These are phyloP conservation scores for Linaria vulgaris DNA, from an alignment of 257 asterid genomes.

Conservation along the genomic window DNA sequence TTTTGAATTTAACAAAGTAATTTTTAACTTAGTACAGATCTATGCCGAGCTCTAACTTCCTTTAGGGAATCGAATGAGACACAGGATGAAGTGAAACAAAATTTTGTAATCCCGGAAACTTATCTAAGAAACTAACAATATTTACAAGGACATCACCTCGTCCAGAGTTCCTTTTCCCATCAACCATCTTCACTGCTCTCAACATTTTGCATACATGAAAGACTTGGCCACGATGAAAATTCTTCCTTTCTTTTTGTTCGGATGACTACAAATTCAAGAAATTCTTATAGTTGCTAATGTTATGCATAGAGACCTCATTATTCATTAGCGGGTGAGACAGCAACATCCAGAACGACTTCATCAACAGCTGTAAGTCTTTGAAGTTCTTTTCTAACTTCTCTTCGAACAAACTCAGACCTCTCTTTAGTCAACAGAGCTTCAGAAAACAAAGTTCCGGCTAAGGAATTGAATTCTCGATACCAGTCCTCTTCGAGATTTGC, in stretches of 20 bases:
- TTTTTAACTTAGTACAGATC: neutral
- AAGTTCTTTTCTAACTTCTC: slow-evolving; percentile 49
- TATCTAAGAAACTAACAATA: slow-evolving; percentile 19
- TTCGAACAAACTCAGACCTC: slow-evolving; percentile 52
- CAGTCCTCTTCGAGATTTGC: slow-evolving; percentile 39
- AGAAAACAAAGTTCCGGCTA: slow-evolving; percentile 50
- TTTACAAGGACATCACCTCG: slow-evolving; percentile 30
- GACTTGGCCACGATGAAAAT: neutral
- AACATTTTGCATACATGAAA: neutral
- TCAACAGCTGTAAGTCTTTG: slow-evolving; percentile 43
- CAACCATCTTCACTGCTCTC: slow-evolving; percentile 25
- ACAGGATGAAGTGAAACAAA: slow-evolving; percentile 10
- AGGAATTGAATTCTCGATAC: slow-evolving; percentile 52
- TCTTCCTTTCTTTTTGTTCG: slow-evolving; percentile 13
- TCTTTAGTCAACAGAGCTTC: slow-evolving; percentile 55
- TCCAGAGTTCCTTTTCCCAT: slow-evolving; percentile 3
- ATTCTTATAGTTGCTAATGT: no score
- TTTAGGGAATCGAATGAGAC: slow-evolving; percentile 4
- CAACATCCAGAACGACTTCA: slow-evolving; percentile 33
- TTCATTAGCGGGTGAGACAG: slow-evolving; percentile 37
- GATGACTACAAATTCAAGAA: no score
- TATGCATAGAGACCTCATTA: slow-evolving; percentile 27
- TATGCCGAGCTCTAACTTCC: slow-evolving; percentile 1
- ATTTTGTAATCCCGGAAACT: slow-evolving; percentile 3
- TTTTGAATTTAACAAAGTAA: neutral